Base-by-base conservation (phyloP, 495 filamentous ascomycete species). In the Daldinia grandis region DNA sequence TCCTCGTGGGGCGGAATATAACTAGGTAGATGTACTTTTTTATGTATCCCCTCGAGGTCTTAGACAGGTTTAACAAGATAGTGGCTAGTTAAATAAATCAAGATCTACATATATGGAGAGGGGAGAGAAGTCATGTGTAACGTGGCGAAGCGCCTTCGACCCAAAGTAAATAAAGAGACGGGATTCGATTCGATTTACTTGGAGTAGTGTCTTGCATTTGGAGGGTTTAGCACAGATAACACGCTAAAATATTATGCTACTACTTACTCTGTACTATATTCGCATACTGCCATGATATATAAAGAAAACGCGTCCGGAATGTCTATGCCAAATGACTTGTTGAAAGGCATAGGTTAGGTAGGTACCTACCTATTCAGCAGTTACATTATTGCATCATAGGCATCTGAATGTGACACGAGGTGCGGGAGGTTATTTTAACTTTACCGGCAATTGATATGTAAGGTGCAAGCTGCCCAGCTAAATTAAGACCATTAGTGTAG, bases 401-500 rank as follows among this genome's bases (percentile, higher is more conserved):
- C 24, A 24, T 47, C 19, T 47, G 8, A 10, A 9, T 9, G 42
- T 47, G 19, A 47, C 42, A 47, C 42, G 8, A 47, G 42, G 3
- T 21, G 42, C 42, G 42, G 42, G 42, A 47, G 42, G 42, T 47
- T 47, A 47, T 47, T 47, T 47, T 47, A 47, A 47, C 42, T 47
- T 12, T 47, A 47, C 42, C 42, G 42, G 42, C 17, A 47, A 10
- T 21, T 47, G 21, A 47, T 44, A n/a, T n/a, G n/a, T n/a, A 44
- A 10, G 19, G 42, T 47, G 17, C 21, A 47, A 21, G 15, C 3
- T 7, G 19, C 42, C 17, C 19, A 9, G 19, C 42, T 24, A 24
- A 47, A 47, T 47, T 47, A 47, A 47, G 21, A 21, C 42, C 9
- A 10, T 21, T 47, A 14, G 14, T 47, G 42, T 47, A 47, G 9